Conservation (phyloP, 257 asterid genomes). For the Ilex asprella region DNA sequence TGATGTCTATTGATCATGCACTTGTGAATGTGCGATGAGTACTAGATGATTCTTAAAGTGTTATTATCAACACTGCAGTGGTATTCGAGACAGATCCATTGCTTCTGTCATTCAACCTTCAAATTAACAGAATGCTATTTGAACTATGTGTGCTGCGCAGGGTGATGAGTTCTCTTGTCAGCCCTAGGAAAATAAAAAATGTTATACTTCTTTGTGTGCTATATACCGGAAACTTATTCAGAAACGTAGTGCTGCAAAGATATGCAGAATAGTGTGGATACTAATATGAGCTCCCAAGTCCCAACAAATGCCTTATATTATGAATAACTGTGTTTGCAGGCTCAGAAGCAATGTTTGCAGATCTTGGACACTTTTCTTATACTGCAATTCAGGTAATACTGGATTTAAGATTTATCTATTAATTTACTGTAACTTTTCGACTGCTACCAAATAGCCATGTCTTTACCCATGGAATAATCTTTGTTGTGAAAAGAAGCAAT, state of each 20-base stretch:
- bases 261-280: too few relatives aligned
- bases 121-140: too few relatives aligned
- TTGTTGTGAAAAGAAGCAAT: neutral
- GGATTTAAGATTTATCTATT: neutral
- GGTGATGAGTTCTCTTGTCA: too few relatives aligned
- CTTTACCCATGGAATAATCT: neutral
- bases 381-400: conserved; percentile 1
- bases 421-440: too few relatives aligned
- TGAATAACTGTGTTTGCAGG: neutral
- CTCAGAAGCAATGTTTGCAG: conserved; percentile 3
- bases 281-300: too few relatives aligned
- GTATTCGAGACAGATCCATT: neutral
- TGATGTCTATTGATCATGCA: neutral
- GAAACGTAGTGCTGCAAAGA: too few relatives aligned
- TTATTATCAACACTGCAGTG: neutral
- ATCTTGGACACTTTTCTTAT: conserved; percentile 3
- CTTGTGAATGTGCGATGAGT: neutral
- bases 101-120: neutral
- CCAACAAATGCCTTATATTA: neutral
- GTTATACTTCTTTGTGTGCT: too few relatives aligned
- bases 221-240: too few relatives aligned
- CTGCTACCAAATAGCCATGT: neutral
- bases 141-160: too few relatives aligned
- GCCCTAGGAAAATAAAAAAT: too few relatives aligned
- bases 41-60: neutral